These are phyloP conservation scores for Protomyces pachydermus DNA, from an alignment of 1,139 yeast species.

Conservation along the genomic window DNA sequence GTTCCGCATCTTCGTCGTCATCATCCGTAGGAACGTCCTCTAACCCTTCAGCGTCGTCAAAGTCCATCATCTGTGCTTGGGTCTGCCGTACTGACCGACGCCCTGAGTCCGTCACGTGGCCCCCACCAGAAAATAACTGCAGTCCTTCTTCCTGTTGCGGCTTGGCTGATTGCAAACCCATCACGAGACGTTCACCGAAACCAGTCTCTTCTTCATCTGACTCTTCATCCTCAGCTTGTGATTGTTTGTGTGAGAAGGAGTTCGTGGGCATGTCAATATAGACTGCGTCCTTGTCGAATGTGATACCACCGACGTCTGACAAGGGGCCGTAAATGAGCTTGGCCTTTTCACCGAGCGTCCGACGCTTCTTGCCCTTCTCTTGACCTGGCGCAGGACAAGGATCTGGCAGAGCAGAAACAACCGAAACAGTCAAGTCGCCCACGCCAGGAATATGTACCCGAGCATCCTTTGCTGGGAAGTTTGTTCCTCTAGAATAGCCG, in stretches of 20 bases:
- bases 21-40: conserved; percentile 30
- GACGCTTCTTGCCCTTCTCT: conserved; percentile 60
- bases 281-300: conserved; percentile 95
- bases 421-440: conserved; percentile 74
- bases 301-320: conserved; percentile 98
- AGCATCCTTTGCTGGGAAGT: conserved; percentile 66
- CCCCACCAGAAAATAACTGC: conserved; percentile 55
- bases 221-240: conserved; percentile 25
- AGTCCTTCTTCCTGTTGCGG: conserved; percentile 65
- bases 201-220: conserved; percentile 55
- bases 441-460: conserved; percentile 92
- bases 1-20: conserved; percentile 31
- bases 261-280: conserved; percentile 79
- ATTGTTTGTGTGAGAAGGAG: conserved; percentile 45
- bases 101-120: conserved; percentile 41
- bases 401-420: conserved; percentile 86
- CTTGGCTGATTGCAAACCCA: conserved; percentile 67
- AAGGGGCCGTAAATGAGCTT: conserved; percentile 96
- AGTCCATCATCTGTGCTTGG: conserved; percentile 39
- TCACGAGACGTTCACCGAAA: conserved; percentile 75
- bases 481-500: conserved; percentile 93
- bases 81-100: conserved; percentile 37
- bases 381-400: conserved; percentile 99
- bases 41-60: conserved; percentile 37
- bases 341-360: conserved; percentile 88